A percentile compares a stretch with the other conserved stretches of the same genome.
These are phyloP conservation scores for Diaporthe australafricana DNA, from an alignment of 2,329 filamentous ascomycete species.

Conservation along the genomic window DNA sequence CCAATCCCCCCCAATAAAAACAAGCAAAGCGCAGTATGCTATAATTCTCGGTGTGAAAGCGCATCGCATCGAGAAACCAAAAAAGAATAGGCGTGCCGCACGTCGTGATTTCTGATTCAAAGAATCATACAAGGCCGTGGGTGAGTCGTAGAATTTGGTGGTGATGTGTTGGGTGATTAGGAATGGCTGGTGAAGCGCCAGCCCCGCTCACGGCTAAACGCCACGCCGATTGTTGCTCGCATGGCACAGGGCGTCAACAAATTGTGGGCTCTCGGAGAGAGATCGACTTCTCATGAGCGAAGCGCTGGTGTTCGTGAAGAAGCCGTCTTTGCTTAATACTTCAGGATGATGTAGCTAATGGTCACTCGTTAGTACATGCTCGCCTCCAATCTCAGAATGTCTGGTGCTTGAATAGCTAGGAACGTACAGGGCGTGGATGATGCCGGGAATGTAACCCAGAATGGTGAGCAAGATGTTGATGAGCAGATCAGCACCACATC, in stretches of 20 bases:
- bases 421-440: constrained; percentile 85
- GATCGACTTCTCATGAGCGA: constrained; percentile 2
- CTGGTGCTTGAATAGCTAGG: neutral
- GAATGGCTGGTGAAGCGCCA: neutral
- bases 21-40: constrained; percentile 30
- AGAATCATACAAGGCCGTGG: constrained; percentile 8
- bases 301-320: neutral
- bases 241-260: neutral
- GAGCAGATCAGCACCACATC: constrained; percentile 86
- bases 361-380: constrained; percentile 47
- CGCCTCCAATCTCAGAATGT: neutral
- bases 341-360: constrained; percentile 79
- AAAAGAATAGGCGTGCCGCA: neutral
- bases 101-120: neutral
- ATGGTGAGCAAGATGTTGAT: constrained; percentile 94
- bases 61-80: constrained; percentile 7
- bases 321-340: constrained; percentile 71
- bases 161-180: neutral
- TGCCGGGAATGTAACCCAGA: constrained; percentile 78
- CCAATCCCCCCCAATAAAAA: neutral
- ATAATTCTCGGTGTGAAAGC: constrained; percentile 16
- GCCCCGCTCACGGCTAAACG: neutral
- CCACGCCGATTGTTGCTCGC: neutral
- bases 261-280: neutral
- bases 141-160: neutral